Evolutionary conservation across 2,329 filamentous ascomycete species (phyloP).

Genomic region (Neopestalotiopsis clavispora): DNA sequence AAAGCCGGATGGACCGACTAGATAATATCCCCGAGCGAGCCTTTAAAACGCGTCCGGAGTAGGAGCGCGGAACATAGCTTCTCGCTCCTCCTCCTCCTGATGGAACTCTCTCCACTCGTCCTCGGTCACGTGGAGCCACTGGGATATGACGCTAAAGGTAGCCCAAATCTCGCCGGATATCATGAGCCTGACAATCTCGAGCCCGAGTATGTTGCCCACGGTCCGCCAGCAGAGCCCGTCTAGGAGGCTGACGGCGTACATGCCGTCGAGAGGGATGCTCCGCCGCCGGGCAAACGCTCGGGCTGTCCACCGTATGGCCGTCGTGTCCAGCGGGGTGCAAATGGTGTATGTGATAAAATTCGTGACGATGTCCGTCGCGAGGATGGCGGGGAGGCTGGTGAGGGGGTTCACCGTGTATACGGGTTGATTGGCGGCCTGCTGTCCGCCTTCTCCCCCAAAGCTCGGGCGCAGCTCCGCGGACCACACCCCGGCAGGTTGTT

Average conservation of each 20-base stretch:
- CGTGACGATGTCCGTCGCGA: slow-evolving; percentile 54
- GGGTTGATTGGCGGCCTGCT: slow-evolving; percentile 36
- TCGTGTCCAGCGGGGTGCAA: slow-evolving; percentile 52
- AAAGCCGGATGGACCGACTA: too few species aligned
- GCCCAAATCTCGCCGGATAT: slow-evolving; percentile 53
- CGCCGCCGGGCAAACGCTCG: slow-evolving; percentile 44
- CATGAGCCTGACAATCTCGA: slow-evolving; percentile 50
- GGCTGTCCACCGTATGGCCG: slow-evolving; percentile 50
- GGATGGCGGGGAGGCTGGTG: slow-evolving; percentile 52
- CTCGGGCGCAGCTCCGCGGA: slow-evolving; percentile 63
- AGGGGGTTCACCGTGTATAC: slow-evolving; percentile 55
- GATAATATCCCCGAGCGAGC: too few species aligned
- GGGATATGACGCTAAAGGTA: slow-evolving; percentile 41
- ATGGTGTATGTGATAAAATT: slow-evolving; percentile 47
- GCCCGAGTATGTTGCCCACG: slow-evolving; percentile 49
- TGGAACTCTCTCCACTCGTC: slow-evolving; percentile 48
- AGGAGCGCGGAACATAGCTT: too few species aligned
- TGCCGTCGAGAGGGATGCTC: slow-evolving; percentile 42
- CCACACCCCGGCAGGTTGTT: slow-evolving; percentile 59
- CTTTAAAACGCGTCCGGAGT: too few species aligned
- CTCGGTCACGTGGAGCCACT: slow-evolving; percentile 46
- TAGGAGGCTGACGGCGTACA: slow-evolving; percentile 44
- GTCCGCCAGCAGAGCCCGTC: slow-evolving; percentile 44
- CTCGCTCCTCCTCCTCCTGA: slow-evolving; percentile 20
- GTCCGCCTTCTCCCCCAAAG: slow-evolving; percentile 35